Evolutionary conservation across 225 moss, liverwort and hornwort genomes (phyloP).

Genomic region (Marchantia paleacea): DNA sequence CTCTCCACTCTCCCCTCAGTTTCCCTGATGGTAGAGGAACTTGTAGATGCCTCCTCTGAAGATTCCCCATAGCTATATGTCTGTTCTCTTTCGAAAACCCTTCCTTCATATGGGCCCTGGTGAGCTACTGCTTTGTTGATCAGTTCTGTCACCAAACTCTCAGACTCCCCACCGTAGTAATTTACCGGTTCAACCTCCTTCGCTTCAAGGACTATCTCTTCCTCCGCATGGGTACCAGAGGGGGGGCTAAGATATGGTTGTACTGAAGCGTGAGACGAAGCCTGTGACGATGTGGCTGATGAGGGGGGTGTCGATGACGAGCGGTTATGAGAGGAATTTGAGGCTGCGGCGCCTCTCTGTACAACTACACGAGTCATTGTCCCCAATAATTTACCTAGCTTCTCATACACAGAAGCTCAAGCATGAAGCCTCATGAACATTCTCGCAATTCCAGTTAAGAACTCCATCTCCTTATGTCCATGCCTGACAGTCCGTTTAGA

Average conservation of each 20-base stretch:
- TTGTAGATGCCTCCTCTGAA: slow-evolving; percentile 15
- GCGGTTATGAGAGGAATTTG: slow-evolving; percentile 34
- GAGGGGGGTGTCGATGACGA: slow-evolving; percentile 38
- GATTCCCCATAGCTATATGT: slow-evolving; percentile 21
- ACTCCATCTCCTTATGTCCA: not conserved
- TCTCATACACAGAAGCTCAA: not conserved
- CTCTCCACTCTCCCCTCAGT: slow-evolving; percentile 27
- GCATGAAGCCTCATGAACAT: not conserved
- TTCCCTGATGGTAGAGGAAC: slow-evolving; percentile 11
- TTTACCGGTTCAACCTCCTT: slow-evolving; percentile 30
- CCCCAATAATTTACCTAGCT: not conserved
- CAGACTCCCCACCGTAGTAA: slow-evolving; percentile 21
- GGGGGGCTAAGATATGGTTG: slow-evolving; percentile 20
- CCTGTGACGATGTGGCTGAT: slow-evolving; percentile 38
- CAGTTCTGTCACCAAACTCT: slow-evolving; percentile 23
- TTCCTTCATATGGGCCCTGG: slow-evolving; percentile 20
- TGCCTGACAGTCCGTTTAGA: not conserved
- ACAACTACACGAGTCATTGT: slow-evolving; percentile 51
- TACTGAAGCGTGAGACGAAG: slow-evolving; percentile 34
- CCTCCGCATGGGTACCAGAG: slow-evolving; percentile 28
- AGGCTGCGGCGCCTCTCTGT: slow-evolving; percentile 35
- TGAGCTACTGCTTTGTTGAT: slow-evolving; percentile 16
- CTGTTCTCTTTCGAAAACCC: slow-evolving; percentile 22
- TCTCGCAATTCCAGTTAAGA: not conserved
- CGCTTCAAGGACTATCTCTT: slow-evolving; percentile 20